These are phyloP conservation scores for Hordeum pubiflorum DNA, from an alignment of 202 grass and related monocot genomes.

Conservation along the genomic window DNA sequence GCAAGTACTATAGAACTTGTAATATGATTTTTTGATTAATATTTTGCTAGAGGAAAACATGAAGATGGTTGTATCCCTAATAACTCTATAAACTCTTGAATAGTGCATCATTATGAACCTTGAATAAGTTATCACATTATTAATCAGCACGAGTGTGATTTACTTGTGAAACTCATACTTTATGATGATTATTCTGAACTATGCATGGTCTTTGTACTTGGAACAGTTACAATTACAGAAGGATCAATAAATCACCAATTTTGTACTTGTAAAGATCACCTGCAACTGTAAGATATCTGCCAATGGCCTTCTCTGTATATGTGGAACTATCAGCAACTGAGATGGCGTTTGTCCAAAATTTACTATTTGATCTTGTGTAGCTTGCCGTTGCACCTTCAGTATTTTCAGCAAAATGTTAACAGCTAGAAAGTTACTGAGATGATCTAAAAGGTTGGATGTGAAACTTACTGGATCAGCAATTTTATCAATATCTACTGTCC, in stretches of 20 bases:
- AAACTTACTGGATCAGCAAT: slow-evolving; percentile 76
- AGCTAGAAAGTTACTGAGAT: slow-evolving; percentile 15
- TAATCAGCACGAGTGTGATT: background rate
- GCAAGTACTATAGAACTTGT: background rate
- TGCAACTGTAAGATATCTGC: slow-evolving; percentile 77
- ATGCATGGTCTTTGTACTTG: slow-evolving; percentile 1
- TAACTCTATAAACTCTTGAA: slow-evolving; percentile 20
- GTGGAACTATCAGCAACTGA: slow-evolving; percentile 71
- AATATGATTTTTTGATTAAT: background rate
- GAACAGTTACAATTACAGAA: slow-evolving; percentile 10
- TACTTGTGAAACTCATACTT: background rate
- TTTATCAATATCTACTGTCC: slow-evolving; percentile 85
- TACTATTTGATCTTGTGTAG: slow-evolving; percentile 77
- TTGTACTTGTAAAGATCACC: slow-evolving; percentile 38
- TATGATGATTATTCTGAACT: background rate
- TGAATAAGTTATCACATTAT: slow-evolving; percentile 6
- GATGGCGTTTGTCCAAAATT: slow-evolving; percentile 95
- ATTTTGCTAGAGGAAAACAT: slow-evolving; percentile 5
- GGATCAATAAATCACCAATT: background rate
- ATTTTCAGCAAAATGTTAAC: slow-evolving; percentile 33
- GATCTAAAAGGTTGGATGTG: slow-evolving; percentile 13
- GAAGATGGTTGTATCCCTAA: slow-evolving; percentile 9
- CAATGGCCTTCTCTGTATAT: slow-evolving; percentile 59
- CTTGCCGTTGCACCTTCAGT: slow-evolving; percentile 62
- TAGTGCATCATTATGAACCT: background rate